phyloP scores from a whole-genome alignment of 192 early-diverging fungal genomes.

The Dissophora globulifera region DNA sequence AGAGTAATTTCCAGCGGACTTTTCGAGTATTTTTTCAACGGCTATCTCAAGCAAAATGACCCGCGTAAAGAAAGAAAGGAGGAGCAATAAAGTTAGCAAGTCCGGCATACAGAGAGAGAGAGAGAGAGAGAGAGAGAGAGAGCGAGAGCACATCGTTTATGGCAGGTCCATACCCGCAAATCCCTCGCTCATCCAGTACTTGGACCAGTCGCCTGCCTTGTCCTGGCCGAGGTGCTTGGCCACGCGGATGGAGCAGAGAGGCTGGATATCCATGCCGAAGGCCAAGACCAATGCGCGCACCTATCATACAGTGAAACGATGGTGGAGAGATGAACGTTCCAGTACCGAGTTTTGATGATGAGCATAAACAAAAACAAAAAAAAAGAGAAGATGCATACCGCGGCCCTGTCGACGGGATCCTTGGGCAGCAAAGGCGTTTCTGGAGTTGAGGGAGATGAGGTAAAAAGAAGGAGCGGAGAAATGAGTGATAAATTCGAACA shows the following conservation, averaged over 20 bases:
- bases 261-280: slow-evolving; percentile 88
- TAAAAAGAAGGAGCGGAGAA: background rate
- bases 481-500: background rate
- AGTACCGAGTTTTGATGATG: too few species aligned
- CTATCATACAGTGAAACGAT: too few species aligned
- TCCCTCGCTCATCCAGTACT: slow-evolving; percentile 63
- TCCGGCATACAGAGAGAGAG: too few species aligned
- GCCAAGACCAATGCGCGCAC: slow-evolving; percentile 76
- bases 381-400: too few species aligned
- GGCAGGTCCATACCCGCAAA: slow-evolving; percentile 66
- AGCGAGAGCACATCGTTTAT: too few species aligned
- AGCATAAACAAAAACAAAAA: too few species aligned
- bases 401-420: slow-evolving; percentile 68
- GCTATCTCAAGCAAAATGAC: too few species aligned
- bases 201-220: slow-evolving; percentile 64
- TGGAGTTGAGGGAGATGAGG: too few species aligned
- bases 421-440: slow-evolving; percentile 77
- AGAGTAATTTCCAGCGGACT: slow-evolving; percentile 79
- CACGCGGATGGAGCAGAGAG: slow-evolving; percentile 82
- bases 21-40: slow-evolving; percentile 57
- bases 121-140: too few species aligned
- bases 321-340: too few species aligned
- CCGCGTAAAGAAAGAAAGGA: too few species aligned
- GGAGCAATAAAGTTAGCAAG: too few species aligned
- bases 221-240: slow-evolving; percentile 64